A percentile compares a stretch with the other conserved stretches of the same genome.
phyloP scores from a whole-genome alignment of 805 yeast species.

The Starmerella floris region DNA sequence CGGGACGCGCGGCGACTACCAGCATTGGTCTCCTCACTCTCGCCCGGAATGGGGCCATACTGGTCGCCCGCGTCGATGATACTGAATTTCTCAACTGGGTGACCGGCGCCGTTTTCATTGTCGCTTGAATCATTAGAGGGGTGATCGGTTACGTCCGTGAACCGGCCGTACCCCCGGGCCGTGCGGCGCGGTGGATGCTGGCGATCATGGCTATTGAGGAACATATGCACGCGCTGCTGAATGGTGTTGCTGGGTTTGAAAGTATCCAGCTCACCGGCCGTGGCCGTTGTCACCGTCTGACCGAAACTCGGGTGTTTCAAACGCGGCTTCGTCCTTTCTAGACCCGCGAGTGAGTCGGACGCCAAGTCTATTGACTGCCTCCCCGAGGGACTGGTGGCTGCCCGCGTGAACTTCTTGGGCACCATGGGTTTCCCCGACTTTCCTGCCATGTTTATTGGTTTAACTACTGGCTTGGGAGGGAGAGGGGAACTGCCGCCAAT shows the following conservation, averaged over 20 bases:
- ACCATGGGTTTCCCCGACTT: too few species aligned
- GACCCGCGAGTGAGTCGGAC: not conserved
- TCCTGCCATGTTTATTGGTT: too few species aligned
- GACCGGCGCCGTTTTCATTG: not conserved
- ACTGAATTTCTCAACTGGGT: not conserved
- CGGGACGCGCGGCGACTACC: not conserved
- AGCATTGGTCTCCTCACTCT: not conserved
- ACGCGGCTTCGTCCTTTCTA: conserved; percentile 2
- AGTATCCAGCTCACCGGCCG: conserved; percentile 7
- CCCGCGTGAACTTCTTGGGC: too few species aligned
- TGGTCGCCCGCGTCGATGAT: not conserved
- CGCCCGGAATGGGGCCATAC: too few species aligned
- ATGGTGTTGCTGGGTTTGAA: conserved; percentile 25
- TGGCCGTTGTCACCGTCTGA: not conserved
- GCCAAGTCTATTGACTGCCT: too few species aligned
- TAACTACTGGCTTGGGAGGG: too few species aligned
- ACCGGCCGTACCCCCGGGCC: conserved; percentile 73
- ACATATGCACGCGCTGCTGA: conserved; percentile 28
- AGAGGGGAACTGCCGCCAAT: too few species aligned
- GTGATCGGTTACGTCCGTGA: conserved; percentile 32
- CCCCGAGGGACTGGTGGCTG: too few species aligned
- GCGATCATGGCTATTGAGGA: conserved; percentile 22
- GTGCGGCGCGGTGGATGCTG: conserved; percentile 41
- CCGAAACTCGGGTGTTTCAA: conserved; percentile 19
- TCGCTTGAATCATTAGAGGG: not conserved